Evolutionary conservation across 2,329 filamentous ascomycete genomes (phyloP).

Genomic region (Fusarium aywerte): DNA sequence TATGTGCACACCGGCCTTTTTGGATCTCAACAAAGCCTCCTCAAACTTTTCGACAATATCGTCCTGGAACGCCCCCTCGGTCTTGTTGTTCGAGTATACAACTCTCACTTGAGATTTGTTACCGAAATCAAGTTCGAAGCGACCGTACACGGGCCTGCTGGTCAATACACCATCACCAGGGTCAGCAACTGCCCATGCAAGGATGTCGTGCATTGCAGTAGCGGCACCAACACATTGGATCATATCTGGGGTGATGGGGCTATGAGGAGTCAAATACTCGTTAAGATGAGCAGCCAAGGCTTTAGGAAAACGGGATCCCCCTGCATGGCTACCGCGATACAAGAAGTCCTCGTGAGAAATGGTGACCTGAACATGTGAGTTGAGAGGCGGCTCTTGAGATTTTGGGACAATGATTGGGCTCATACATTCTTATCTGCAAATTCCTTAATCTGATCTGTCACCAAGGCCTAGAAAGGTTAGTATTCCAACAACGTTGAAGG

Average conservation of each 20-base stretch:
- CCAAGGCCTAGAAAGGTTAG: constrained; percentile 48
- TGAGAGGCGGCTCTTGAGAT: not conserved
- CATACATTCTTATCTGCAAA: constrained; percentile 49
- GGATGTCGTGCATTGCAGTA: constrained; percentile 55
- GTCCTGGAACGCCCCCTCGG: constrained; percentile 57
- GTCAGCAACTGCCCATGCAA: constrained; percentile 54
- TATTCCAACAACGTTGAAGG: not conserved
- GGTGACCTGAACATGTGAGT: constrained; percentile 34
- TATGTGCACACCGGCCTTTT: constrained; percentile 53
- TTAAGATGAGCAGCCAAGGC: constrained; percentile 54
- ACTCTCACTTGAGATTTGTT: constrained; percentile 56
- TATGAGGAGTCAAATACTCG: constrained; percentile 50
- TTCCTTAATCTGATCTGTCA: constrained; percentile 51
- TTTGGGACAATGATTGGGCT: too few species aligned
- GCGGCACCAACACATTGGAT: constrained; percentile 51
- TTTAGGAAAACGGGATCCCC: constrained; percentile 49
- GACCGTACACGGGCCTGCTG: constrained; percentile 58
- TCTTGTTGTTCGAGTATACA: constrained; percentile 58
- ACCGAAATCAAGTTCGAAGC: constrained; percentile 61
- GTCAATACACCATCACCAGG: constrained; percentile 54
- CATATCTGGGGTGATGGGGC: constrained; percentile 46
- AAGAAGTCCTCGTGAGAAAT: constrained; percentile 48
- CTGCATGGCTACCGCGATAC: constrained; percentile 52
- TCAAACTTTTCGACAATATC: constrained; percentile 59
- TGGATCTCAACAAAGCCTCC: constrained; percentile 51